Conservation (phyloP, 345 rosid species). For the Populus euphratica region DNA sequence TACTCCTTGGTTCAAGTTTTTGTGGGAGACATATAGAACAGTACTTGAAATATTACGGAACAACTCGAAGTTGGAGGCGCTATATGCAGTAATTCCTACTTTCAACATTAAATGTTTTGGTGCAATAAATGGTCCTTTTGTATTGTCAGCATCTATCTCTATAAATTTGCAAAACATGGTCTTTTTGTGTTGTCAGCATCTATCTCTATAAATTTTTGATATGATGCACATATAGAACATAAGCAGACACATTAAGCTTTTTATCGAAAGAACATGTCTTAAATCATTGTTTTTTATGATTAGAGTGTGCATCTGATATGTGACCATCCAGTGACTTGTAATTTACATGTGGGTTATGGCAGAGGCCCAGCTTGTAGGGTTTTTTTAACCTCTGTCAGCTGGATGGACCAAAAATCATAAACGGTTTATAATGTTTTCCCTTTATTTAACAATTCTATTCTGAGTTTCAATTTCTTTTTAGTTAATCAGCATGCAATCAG, state of each 20-base stretch:
- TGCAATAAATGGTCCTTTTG: neutral
- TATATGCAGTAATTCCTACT: slow-evolving; percentile 78
- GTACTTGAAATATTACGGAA: slow-evolving; percentile 94
- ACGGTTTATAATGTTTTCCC: neutral
- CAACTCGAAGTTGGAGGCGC: slow-evolving; percentile 94
- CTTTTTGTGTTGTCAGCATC: neutral
- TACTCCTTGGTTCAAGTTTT: slow-evolving; percentile 98
- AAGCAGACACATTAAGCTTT: too few relatives aligned
- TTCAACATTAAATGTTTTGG: neutral
- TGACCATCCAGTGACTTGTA: neutral
- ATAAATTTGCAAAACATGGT: neutral
- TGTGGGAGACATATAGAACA: slow-evolving; percentile 99
- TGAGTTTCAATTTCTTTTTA: neutral
- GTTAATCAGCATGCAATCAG: neutral
- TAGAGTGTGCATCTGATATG: neutral
- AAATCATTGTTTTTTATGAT: neutral
- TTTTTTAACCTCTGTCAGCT: neutral
- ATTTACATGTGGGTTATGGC: neutral
- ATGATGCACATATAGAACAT: neutral
- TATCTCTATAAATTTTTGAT: neutral
- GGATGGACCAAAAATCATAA: neutral
- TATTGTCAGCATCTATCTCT: neutral
- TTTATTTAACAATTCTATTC: neutral
- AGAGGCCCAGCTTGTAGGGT: neutral
- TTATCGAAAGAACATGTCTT: too few relatives aligned